phyloP scores from a whole-genome alignment of 345 rosid species.

The Hibiscus trionum region DNA sequence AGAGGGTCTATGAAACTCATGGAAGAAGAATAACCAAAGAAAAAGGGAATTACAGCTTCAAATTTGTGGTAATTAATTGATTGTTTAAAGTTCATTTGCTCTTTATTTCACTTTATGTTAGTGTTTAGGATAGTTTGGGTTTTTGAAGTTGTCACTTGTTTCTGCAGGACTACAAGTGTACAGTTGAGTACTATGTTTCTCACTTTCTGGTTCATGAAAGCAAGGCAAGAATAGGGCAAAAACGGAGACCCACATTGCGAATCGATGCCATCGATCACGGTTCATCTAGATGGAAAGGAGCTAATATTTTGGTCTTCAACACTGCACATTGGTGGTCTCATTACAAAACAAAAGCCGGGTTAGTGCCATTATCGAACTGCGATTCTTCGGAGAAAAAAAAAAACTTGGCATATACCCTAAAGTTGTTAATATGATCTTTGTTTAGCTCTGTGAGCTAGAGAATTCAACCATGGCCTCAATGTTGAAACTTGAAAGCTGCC shows the following conservation, averaged over 20 bases:
- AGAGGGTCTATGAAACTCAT: constrained; percentile 74
- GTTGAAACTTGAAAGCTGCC: not conserved
- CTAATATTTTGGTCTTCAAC: constrained; percentile 81
- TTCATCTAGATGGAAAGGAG: constrained; percentile 90
- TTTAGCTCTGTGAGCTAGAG: not conserved
- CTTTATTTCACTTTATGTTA: not conserved
- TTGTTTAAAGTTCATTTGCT: not conserved
- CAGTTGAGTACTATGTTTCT: constrained; percentile 72
- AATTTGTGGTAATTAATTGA: constrained; percentile 48
- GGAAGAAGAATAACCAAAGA: constrained; percentile 75
- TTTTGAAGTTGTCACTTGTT: constrained; percentile 4
- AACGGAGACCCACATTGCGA: constrained; percentile 62
- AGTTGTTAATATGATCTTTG: constrained; percentile 4
- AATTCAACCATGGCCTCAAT: not conserved
- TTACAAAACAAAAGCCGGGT: constrained; percentile 93
- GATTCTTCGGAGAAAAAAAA: not conserved
- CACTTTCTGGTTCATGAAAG: constrained; percentile 89
- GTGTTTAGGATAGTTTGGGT: not conserved
- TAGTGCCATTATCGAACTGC: constrained; percentile 17
- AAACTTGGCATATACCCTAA: not conserved
- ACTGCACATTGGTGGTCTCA: constrained; percentile 99
- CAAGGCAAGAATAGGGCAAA: constrained; percentile 64
- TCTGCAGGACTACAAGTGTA: constrained; percentile 77
- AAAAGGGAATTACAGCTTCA: constrained; percentile 83
- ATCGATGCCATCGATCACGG: constrained; percentile 82